These are phyloP conservation scores for Tuber microsphaerosporum DNA, from an alignment of 495 filamentous ascomycete genomes.

Conservation along the genomic window DNA sequence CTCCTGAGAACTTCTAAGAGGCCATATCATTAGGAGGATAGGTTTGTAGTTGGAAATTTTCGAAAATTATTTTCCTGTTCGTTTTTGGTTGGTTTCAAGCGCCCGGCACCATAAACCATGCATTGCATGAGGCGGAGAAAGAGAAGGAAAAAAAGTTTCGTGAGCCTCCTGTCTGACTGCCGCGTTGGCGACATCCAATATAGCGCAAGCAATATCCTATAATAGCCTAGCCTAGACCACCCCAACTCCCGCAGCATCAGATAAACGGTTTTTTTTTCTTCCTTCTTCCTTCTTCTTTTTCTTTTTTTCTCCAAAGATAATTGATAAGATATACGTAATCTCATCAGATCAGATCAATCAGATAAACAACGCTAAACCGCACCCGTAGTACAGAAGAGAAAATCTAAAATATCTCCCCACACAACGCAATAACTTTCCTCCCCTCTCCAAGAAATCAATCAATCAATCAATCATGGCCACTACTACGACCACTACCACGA, in stretches of 20 bases:
- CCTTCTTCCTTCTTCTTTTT: too few species aligned
- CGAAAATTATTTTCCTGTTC: neutral
- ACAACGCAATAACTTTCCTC: neutral
- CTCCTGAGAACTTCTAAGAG: neutral
- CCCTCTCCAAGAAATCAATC: neutral
- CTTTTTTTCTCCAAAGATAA: neutral
- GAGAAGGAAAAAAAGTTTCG: neutral
- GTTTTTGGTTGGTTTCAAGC: neutral
- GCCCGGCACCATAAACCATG: neutral
- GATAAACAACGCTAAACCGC: neutral
- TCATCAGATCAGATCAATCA: neutral
- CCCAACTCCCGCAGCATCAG: neutral
- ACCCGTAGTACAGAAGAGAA: neutral
- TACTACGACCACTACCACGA: slow-evolving; percentile 45
- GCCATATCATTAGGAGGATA: too few species aligned
- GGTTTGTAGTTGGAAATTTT: too few species aligned
- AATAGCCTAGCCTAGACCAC: too few species aligned
- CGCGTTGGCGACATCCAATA: neutral
- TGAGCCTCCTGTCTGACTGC: neutral
- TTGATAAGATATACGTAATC: slow-evolving; percentile 5
- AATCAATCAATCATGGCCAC: neutral
- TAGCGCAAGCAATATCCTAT: too few species aligned
- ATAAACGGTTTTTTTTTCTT: neutral
- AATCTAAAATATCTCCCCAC: neutral
- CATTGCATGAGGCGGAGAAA: neutral